Base-by-base conservation (phyloP, 148 eudicot species). In the Pharnaceum exiguum region DNA sequence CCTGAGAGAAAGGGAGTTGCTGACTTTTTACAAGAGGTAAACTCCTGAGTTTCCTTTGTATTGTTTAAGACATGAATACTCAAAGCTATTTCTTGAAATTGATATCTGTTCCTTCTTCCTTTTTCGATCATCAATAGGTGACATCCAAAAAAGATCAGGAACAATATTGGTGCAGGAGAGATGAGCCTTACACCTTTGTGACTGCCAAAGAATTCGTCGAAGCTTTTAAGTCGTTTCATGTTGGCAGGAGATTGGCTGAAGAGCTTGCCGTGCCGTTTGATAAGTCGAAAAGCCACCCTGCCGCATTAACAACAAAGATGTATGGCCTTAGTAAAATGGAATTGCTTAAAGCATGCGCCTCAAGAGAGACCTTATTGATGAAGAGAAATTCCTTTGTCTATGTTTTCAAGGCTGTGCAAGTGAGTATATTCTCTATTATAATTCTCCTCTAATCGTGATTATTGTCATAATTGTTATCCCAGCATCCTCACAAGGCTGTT, bases 1-100 rank as follows among this genome's bases (percentile, higher is more conserved):
- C 99, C 95, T 17, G 75, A 78, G 18, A 79, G 99, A 51, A 89
- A 93, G 77, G 84, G 86, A 44, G 88, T 82, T 61, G 95, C 99
- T 24, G 96, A 93, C 63, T 89, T 93, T 55, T 71, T 93, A 71
- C 96, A 85, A 66, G 93, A 88, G 78, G 96, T 88, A 78, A n/a
- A n/a, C n/a, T n/a, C n/a, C n/a, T n/a, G n/a, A n/a, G n/a, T n/a
- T n/a, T n/a, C n/a, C n/a, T n/a, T n/a, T 27, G 88, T 55, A 12
- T 24, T 57, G n/a, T 54, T 24, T 42, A n/a, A n/a, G n/a, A 40
- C 45, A 10, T 48, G 47, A 32, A 31, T 27, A 23, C 48, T 26
- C 10, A 19, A 51, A 51, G 47, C n/a, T n/a, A n/a, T n/a, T 43
- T 19, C 22, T 47, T 27, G 17, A 35, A 30, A 18, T 1, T 32